These are phyloP conservation scores for Manihot esculenta DNA, from an alignment of 441 rosid species.

Conservation along the genomic window DNA sequence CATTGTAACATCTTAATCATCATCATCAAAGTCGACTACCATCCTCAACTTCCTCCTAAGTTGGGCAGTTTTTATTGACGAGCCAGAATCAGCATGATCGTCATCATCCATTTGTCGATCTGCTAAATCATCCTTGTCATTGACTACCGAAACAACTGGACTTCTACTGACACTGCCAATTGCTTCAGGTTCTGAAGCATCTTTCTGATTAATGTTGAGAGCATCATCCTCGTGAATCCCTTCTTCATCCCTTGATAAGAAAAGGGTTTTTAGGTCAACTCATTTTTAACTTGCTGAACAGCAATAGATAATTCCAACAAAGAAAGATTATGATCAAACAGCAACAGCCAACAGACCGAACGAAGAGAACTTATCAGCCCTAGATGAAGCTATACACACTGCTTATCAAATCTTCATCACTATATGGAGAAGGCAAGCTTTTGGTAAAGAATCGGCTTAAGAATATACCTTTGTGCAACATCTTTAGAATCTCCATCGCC, in stretches of 20 bases:
- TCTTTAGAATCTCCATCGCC: constrained; percentile 30
- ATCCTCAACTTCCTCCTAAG: constrained; percentile 64
- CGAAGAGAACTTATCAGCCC: neutral
- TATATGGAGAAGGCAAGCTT: neutral
- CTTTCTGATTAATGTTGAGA: constrained; percentile 21
- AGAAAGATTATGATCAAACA: neutral
- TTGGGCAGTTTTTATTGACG: constrained; percentile 32
- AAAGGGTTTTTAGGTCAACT: neutral
- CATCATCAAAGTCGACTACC: constrained; percentile 65
- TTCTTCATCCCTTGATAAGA: constrained; percentile 27
- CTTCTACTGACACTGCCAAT: constrained; percentile 26
- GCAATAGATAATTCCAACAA: constrained; percentile 4
- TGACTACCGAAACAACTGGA: constrained; percentile 28
- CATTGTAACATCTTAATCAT: constrained; percentile 26
- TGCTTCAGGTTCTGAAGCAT: constrained; percentile 32
- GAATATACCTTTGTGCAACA: constrained; percentile 38
- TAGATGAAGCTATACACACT: neutral
- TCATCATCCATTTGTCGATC: constrained; percentile 37
- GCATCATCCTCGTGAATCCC: constrained; percentile 24
- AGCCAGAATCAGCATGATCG: constrained; percentile 25
- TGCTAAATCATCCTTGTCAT: constrained; percentile 24
- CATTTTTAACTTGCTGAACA: constrained; percentile 1
- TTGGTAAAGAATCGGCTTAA: neutral
- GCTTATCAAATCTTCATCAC: neutral
- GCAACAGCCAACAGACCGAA: constrained; percentile 5